Conservation (phyloP, 2,329 filamentous ascomycete genomes). For the Fusarium equiseti region DNA sequence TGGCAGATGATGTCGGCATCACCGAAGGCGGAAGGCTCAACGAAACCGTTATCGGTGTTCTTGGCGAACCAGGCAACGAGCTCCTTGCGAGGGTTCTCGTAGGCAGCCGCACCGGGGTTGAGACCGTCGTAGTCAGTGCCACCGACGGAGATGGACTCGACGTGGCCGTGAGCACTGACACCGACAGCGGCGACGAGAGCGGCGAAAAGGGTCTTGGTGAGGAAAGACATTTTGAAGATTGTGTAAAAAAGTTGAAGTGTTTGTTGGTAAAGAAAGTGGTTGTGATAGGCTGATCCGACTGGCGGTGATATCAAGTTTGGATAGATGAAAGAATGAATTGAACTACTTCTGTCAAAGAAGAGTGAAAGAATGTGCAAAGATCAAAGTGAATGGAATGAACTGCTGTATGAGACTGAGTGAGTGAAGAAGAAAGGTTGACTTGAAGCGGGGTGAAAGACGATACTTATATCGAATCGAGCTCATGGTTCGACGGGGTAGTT, state of each 20-base stretch:
- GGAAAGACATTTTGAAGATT: conserved; percentile 45
- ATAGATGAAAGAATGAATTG: conserved; percentile 41
- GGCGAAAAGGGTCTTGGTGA: conserved; percentile 44
- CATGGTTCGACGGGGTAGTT: conserved; percentile 27
- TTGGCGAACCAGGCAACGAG: conserved; percentile 56
- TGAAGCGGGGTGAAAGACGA: conserved; percentile 16
- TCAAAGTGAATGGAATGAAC: conserved; percentile 47
- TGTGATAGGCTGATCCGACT: conserved; percentile 37
- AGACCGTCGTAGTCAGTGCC: conserved; percentile 40
- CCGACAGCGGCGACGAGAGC: conserved; percentile 45
- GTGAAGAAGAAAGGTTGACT: conserved; percentile 18
- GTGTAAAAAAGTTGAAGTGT: background rate
- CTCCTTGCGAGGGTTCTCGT: conserved; percentile 40
- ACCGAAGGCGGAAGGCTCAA: conserved; percentile 56
- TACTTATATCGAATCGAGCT: conserved; percentile 36
- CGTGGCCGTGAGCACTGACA: conserved; percentile 49
- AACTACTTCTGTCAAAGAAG: conserved; percentile 52
- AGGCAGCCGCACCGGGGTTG: conserved; percentile 20
- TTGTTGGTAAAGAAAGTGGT: conserved; percentile 15
- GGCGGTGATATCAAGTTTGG: conserved; percentile 33
- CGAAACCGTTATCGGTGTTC: conserved; percentile 64
- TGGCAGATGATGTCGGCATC: conserved; percentile 63
- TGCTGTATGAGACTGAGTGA: conserved; percentile 46
- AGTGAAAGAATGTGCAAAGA: conserved; percentile 43
- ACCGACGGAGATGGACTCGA: conserved; percentile 46